These are phyloP conservation scores for Sugiyamaella chiloensis DNA, from an alignment of 805 yeast genomes.

Conservation along the genomic window DNA sequence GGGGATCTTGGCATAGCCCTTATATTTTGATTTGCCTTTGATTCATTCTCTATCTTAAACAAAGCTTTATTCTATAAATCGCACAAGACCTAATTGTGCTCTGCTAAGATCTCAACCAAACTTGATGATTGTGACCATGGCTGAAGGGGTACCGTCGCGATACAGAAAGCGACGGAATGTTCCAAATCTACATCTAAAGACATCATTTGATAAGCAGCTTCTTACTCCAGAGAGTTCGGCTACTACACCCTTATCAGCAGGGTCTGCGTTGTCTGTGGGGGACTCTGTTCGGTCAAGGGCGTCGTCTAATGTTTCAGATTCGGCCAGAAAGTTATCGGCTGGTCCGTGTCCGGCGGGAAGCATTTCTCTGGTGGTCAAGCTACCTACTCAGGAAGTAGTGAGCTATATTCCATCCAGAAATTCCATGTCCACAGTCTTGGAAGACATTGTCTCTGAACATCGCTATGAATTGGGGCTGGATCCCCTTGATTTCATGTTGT, in stretches of 20 bases:
- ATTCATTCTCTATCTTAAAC: no score
- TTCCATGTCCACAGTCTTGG: conserved; percentile 20
- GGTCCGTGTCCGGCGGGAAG: not conserved
- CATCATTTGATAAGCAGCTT: conserved; percentile 14
- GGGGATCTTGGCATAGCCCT: no score
- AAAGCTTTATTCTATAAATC: no score
- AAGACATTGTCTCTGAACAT: conserved; percentile 28
- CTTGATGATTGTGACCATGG: no score
- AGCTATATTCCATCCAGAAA: conserved; percentile 16
- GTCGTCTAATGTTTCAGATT: not conserved
- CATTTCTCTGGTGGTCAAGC: conserved; percentile 18
- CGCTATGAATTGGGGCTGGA: conserved; percentile 30
- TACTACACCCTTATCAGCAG: no score
- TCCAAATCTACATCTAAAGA: not conserved
- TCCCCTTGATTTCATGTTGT: conserved; percentile 26
- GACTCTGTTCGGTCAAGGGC: not conserved
- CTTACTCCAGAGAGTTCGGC: no score
- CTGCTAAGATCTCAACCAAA: no score
- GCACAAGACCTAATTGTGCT: no score
- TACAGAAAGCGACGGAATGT: conserved; percentile 1
- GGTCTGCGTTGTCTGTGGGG: conserved; percentile 14
- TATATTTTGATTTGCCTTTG: no score
- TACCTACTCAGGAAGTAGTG: conserved; percentile 28
- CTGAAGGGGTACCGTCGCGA: not conserved
- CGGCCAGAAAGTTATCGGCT: not conserved